Conservation (phyloP, 805 yeast species). For the Yarrowia sp. region DNA sequence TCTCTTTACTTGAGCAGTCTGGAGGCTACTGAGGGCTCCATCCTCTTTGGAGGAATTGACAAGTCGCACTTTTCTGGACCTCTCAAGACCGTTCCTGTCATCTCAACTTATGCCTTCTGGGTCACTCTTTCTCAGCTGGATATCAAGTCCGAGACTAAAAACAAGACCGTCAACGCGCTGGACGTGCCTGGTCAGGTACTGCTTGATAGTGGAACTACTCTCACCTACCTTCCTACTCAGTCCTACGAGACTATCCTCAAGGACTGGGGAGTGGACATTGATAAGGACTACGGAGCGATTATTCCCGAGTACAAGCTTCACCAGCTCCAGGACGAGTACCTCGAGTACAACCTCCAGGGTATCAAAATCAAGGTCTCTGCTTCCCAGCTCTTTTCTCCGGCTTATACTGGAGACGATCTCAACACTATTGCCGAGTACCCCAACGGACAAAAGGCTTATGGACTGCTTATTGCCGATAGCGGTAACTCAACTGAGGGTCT, state of each 20-base stretch:
- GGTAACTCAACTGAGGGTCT: conserved; percentile 42
- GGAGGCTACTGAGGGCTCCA: conserved; percentile 33
- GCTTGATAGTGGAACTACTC: conserved; percentile 58
- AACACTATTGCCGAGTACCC: conserved; percentile 33
- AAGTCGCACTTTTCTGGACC: conserved; percentile 28
- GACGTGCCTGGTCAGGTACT: conserved; percentile 25
- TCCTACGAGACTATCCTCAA: conserved; percentile 35
- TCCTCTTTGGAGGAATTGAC: conserved; percentile 35
- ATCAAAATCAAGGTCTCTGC: conserved; percentile 85
- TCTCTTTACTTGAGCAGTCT: conserved; percentile 44
- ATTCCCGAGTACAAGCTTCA: conserved; percentile 41
- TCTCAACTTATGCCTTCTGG: conserved; percentile 31
- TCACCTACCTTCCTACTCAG: conserved; percentile 46
- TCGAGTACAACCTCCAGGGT: conserved; percentile 86
- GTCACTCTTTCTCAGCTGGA: conserved; percentile 16
- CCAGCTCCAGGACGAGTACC: conserved; percentile 82
- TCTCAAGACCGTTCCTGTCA: conserved; percentile 40
- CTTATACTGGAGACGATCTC: conserved; percentile 30
- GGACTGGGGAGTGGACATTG: conserved; percentile 62
- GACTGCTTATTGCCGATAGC: not conserved
- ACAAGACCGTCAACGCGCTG: conserved; percentile 37
- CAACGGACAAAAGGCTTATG: conserved; percentile 9
- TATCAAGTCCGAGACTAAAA: conserved; percentile 29
- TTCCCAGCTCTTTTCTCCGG: conserved; percentile 54
- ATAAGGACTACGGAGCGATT: not conserved